Base-by-base conservation (phyloP, 176 grass and related monocot species). In the Raddia distichophylla region DNA sequence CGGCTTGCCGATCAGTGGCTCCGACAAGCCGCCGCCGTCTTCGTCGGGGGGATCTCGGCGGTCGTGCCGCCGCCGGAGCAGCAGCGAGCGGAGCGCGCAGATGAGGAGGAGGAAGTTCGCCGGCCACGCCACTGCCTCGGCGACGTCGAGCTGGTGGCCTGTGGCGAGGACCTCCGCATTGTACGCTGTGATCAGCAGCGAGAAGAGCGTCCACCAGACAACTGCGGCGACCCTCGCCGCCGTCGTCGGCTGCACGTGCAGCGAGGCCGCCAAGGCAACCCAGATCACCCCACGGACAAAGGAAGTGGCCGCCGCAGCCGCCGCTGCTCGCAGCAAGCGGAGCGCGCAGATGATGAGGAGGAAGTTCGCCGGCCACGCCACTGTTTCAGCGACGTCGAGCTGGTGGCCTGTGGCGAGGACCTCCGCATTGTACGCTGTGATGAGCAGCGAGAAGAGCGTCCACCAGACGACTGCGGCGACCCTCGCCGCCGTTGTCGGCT, bases 151-250 rank as follows among this genome's bases (percentile, higher is more conserved):
- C 40, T 19, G 5, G 13, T 74, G 32, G 20, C 74, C 63, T 18
- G 2, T 50, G 32, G 77, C 35, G 1, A 97, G 77, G 64, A 84
- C 4, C 75, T 88, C 83, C 5, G 87, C 64, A 74, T 90, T 88
- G 64, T 90, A 83, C 61, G 85, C 91, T 63, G 89, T 92, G 66
- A 85, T 72, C 4, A 94, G 87, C 16, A 94, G 13, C 15, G 89
- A 77, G 60, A 80, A 94, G 65, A 88, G 87, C 73, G 52, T 70
- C 94, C 91, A 97, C 94, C 94, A 97, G 65, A 86, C 59, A 6
- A 92, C 32, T 20, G 85, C 82, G 64, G 90, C 59, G 33, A 8
- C 45, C 57, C 47, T 82, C 8, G 81, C 77, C 27, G 57, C 27
- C 17, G 70, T 88, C 42, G 76, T 88, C 45, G 85, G 82, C 58